Base-by-base conservation (phyloP, 805 yeast genomes). In the Barnettozyma salicaria region DNA sequence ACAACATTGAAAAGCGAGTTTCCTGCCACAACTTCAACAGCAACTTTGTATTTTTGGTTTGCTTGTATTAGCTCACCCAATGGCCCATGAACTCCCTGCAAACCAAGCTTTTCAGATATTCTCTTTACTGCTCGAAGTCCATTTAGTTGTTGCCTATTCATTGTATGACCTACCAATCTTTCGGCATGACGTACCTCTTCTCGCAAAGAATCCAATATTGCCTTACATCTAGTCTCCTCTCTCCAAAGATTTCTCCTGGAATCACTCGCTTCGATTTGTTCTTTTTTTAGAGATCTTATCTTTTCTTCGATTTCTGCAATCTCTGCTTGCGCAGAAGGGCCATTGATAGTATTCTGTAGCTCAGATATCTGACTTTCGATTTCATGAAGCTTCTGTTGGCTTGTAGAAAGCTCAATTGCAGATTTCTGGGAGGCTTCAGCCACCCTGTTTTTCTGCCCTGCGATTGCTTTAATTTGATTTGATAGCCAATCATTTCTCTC, bases 21-120 rank as follows among this genome's bases (percentile, higher is more conserved):
- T 1, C 97, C 97, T 17, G 95, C 97, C 32, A 87, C 74, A 2
- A 83, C 89, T 55, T 92, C 97, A 2, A 80, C 85, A 1, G 97
- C 95, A 1, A 78, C 72, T 52, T 80, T 80, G 54, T 86, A 89
- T 51, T 84, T 84, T 37, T 82, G 88, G 45, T 81, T 81, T 4
- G 86, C 90, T 39, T 71, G 71, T 36, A 92, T 81, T 22, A 92
- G 64, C 45, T 88, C 95, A 27, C 94, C 92, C 13, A 92, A 59
- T 1, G 95, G 80, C 0, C 98, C 98, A 59, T 74, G 78, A 8
- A 87, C 94, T 14, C 78, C 72, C 1, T 60, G 60, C 25, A 90
- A 57, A 7, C 76, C 77, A 31, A 88, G 60, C 37, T 70, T 69
- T 23, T 66, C 60, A 0, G 82, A 67, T 21, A 88, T 79, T n/a